Evolutionary conservation across 2,329 filamentous ascomycete genomes (phyloP), one percentile per base, ranked within the genome.

Genomic region (Whalleya microplaca): DNA sequence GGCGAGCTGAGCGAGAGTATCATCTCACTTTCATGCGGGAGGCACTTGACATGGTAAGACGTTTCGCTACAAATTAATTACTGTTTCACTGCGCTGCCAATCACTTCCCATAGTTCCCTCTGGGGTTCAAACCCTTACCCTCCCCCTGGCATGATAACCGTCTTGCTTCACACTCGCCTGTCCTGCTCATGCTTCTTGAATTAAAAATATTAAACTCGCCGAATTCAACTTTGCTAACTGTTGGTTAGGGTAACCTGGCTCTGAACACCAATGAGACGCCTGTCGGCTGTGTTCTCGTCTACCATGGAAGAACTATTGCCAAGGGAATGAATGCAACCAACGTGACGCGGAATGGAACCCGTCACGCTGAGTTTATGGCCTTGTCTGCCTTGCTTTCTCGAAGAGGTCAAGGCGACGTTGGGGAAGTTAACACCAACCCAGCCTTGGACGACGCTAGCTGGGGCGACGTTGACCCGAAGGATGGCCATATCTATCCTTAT

Each of bases 271-370:
- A 96, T 66, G 95, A 99, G 77, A 98, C 96, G 1, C 95, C 95
- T 1, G 95, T 99, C 19, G 96, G 95, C 47, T 99, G 95, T 74
- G 92, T 99, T 29, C 87, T 99, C 51, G 93, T 98, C 20, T 84
- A 92, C 71, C 76, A 91, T 23, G 88, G 86, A 63, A 81, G 85
- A 64, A 83, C 97, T 62, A 92, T 99, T 63, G 93, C 91, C 42
- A 84, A 84, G 61, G 95, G 95, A 60, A 97, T 97, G 90, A 99
- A 99, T 69, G 95, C 96, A 62, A 99, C 95, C 51, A 99, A 97
- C 69, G 83, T 90, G 65, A 95, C 90, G 21, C 86, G 94, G 46
- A 87, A 96, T 78, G 95, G 95, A 44, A 98, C 95, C 45, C 87
- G 93, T 21, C 95, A 99, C 74, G 95, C 95, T 44, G 95, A 99